A percentile compares a stretch with the other conserved stretches of the same genome.
Evolutionary conservation across 1,139 yeast genomes (phyloP).

Genomic region (Hyphopichia pseudoburtonii): DNA sequence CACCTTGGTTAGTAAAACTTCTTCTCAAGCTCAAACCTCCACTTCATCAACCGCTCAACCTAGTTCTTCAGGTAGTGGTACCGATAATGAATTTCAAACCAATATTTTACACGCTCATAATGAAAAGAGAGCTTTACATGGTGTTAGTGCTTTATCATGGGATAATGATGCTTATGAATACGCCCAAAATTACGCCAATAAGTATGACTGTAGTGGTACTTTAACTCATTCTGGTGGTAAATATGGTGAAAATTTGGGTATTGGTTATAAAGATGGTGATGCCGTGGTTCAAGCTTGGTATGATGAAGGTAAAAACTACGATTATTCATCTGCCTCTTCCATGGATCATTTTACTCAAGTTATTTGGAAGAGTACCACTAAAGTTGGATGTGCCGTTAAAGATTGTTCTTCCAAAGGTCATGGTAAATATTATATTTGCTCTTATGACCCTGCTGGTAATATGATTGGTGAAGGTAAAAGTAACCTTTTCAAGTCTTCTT

Average conservation of each 20-base stretch:
- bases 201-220: constrained; percentile 65
- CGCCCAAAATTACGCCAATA: constrained; percentile 71
- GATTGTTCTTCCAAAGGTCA: constrained; percentile 47
- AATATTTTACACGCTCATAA: constrained; percentile 62
- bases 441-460: constrained; percentile 55
- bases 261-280: constrained; percentile 58
- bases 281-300: constrained; percentile 82
- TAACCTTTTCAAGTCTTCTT: constrained; percentile 19
- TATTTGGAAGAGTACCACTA: constrained; percentile 70
- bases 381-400: constrained; percentile 74
- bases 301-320: constrained; percentile 60
- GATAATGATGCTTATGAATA: constrained; percentile 56
- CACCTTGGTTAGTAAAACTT: constrained; percentile 5
- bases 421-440: constrained; percentile 56
- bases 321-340: constrained; percentile 37
- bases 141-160: constrained; percentile 65
- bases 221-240: constrained; percentile 76
- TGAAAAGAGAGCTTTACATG: constrained; percentile 64
- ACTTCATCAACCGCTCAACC: constrained; percentile 8
- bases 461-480: constrained; percentile 51
- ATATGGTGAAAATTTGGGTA: constrained; percentile 87
- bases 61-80: constrained; percentile 10
- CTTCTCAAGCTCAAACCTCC: constrained; percentile 7
- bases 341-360: constrained; percentile 84
- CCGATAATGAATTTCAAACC: constrained; percentile 29